Evolutionary conservation across 2,329 filamentous ascomycete genomes (phyloP).

Genomic region (Paramyrothecium sp.): DNA sequence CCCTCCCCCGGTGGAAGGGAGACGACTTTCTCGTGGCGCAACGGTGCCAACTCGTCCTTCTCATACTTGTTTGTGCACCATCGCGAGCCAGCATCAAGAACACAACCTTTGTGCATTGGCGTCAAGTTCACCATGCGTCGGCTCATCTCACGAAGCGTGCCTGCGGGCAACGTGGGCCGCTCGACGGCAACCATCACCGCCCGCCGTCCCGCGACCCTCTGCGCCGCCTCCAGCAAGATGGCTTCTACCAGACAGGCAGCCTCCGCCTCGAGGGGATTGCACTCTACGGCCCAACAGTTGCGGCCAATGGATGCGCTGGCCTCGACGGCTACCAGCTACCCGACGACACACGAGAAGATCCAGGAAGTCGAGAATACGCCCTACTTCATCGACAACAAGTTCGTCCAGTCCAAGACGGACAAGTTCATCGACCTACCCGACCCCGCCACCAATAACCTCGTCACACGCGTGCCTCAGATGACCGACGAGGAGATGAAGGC

Average conservation of each 20-base stretch:
- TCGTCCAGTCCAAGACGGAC: constrained; percentile 64
- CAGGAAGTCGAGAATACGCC: constrained; percentile 67
- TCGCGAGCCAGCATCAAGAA: too few species aligned
- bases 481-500: constrained; percentile 75
- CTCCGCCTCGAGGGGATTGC: constrained; percentile 50
- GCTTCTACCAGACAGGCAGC: constrained; percentile 29
- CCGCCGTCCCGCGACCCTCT: constrained; percentile 26
- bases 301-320: constrained; percentile 50
- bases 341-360: constrained; percentile 71
- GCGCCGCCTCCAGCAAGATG: constrained; percentile 30
- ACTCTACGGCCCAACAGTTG: constrained; percentile 56
- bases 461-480: constrained; percentile 80
- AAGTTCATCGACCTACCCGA: constrained; percentile 80
- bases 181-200: constrained; percentile 25
- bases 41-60: neutral
- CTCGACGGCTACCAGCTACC: constrained; percentile 61
- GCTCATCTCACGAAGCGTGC: constrained; percentile 37
- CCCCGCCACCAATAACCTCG: constrained; percentile 81
- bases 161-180: neutral
- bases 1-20: neutral
- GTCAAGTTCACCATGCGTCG: constrained; percentile 40
- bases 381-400: constrained; percentile 81
- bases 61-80: neutral
- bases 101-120: too few species aligned
- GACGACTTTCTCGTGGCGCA: neutral